Conservation (phyloP, 2,329 filamentous ascomycete species). For the Alternaria sp. region DNA sequence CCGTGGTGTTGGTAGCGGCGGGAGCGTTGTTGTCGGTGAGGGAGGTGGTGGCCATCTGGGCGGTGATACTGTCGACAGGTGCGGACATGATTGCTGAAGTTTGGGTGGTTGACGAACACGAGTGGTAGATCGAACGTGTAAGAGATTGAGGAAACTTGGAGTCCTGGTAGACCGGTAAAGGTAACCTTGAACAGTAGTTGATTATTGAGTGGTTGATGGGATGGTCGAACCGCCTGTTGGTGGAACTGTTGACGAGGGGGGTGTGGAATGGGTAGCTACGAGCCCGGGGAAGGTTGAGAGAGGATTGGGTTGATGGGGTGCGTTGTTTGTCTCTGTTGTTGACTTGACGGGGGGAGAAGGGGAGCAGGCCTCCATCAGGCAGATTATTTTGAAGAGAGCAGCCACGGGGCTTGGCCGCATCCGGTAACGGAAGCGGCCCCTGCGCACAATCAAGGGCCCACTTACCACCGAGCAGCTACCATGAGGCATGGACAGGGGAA, state of each 20-base stretch:
- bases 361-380: constrained; percentile 29
- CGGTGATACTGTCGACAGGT: constrained; percentile 78
- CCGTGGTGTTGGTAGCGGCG: constrained; percentile 51
- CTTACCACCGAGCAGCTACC: constrained; percentile 28
- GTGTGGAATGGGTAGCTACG: constrained; percentile 62
- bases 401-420: constrained; percentile 37
- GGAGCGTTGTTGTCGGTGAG: constrained; percentile 60
- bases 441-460: constrained; percentile 31
- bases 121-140: constrained; percentile 49
- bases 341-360: constrained; percentile 46
- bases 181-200: constrained; percentile 52
- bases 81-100: constrained; percentile 80
- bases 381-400: constrained; percentile 28
- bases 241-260: constrained; percentile 62
- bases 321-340: constrained; percentile 42
- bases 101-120: constrained; percentile 65
- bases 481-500: constrained; percentile 21
- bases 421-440: constrained; percentile 40
- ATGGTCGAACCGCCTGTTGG: constrained; percentile 59
- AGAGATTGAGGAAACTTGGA: constrained; percentile 54
- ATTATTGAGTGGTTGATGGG: constrained; percentile 41
- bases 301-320: constrained; percentile 44
- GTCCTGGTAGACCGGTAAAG: constrained; percentile 54
- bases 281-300: constrained; percentile 51
- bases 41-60: constrained; percentile 71